Evolutionary conservation across 306 rosid species (phyloP).

Genomic region (Cucurbita maxima): DNA sequence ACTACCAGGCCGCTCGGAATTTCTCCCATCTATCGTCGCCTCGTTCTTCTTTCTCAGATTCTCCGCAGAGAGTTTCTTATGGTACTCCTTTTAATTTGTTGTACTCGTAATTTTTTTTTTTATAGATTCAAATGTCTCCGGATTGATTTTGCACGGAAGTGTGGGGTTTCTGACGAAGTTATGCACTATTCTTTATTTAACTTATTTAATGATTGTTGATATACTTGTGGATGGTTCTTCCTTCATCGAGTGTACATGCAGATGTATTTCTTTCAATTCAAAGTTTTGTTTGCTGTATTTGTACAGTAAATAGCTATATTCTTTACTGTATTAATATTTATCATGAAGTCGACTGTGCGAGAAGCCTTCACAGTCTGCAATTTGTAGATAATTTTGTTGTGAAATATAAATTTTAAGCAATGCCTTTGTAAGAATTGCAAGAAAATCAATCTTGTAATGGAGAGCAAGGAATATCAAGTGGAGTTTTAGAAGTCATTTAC

Average conservation of each 20-base stretch:
- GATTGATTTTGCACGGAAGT: background rate
- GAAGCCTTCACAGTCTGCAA: background rate
- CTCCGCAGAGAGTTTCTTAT: background rate
- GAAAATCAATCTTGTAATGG: background rate
- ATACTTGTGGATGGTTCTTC: background rate
- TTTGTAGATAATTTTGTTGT: background rate
- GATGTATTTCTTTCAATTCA: background rate
- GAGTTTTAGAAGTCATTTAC: background rate
- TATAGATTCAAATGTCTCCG: background rate
- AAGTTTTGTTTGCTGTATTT: background rate
- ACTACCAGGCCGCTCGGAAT: slow-evolving; percentile 12
- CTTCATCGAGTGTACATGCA: background rate
- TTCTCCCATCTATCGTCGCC: slow-evolving; percentile 20
- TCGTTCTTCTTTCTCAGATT: background rate
- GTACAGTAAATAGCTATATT: background rate
- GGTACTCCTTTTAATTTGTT: slow-evolving; percentile 4
- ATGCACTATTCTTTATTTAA: background rate
- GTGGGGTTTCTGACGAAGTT: background rate
- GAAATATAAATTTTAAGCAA: background rate
- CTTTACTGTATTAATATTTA: background rate
- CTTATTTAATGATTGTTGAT: background rate
- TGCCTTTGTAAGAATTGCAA: background rate
- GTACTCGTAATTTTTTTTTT: background rate
- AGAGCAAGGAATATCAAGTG: background rate
- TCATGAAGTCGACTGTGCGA: background rate